phyloP scores from a whole-genome alignment of 192 early-diverging fungal genomes.

The Phlyctochytrium arcticum region DNA sequence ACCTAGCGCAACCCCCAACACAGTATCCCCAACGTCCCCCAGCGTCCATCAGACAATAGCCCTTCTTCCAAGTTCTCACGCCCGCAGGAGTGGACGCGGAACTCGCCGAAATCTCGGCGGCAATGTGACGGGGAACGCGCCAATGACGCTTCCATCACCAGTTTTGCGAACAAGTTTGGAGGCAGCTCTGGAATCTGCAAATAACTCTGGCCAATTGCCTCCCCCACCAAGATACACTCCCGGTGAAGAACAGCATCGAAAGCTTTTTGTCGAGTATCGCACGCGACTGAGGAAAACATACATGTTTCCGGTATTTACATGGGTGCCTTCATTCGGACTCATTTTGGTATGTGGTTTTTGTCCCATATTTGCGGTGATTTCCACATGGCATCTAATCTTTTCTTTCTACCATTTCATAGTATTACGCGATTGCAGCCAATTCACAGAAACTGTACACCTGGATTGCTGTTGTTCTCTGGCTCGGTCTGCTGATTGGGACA shows the following conservation, averaged over 20 bases:
- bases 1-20: too few relatives aligned
- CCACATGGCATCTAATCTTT: background rate
- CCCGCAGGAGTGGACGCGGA: too few relatives aligned
- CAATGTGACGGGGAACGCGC: too few relatives aligned
- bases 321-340: conserved; percentile 13
- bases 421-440: conserved; percentile 1
- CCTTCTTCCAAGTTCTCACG: too few relatives aligned
- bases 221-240: background rate
- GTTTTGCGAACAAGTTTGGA: too few relatives aligned
- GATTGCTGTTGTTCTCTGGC: conserved; percentile 9
- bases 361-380: too few relatives aligned
- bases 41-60: too few relatives aligned
- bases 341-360: conserved; percentile 10
- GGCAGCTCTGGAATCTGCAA: too few relatives aligned
- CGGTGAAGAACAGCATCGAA: background rate
- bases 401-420: background rate
- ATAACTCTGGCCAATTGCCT: too few relatives aligned
- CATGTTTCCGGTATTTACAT: conserved; percentile 7
- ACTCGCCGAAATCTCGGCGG: too few relatives aligned
- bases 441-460: background rate
- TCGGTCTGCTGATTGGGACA: conserved; percentile 7
- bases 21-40: too few relatives aligned
- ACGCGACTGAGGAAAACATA: conserved; percentile 5
- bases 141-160: too few relatives aligned
- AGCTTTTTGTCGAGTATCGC: conserved; percentile 18